Percentiles rank a stretch among this genome's conserved stretches.
phyloP scores from a whole-genome alignment of 495 filamentous ascomycete genomes.

The Margaritispora aquatica region DNA sequence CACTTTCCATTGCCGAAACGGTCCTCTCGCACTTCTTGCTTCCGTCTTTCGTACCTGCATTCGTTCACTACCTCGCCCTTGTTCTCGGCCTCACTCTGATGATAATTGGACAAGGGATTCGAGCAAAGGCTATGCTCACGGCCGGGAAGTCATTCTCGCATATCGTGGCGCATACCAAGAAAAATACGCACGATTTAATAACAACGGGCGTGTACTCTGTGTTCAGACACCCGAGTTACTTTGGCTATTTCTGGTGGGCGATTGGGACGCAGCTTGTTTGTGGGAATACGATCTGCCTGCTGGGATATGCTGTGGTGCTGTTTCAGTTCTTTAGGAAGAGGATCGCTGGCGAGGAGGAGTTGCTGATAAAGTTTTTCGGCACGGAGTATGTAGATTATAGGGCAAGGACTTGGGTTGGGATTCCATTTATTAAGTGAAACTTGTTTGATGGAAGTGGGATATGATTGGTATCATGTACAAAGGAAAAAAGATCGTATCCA shows the following conservation, averaged over 20 bases:
- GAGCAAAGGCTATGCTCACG: conserved; percentile 78
- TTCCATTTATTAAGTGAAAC: conserved; percentile 57
- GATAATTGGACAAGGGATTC: conserved; percentile 60
- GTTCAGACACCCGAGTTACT: conserved; percentile 85
- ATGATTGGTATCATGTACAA: not conserved
- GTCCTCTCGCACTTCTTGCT: conserved; percentile 56
- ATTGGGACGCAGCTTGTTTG: conserved; percentile 88
- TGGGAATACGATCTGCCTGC: conserved; percentile 74
- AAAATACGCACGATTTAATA: conserved; percentile 68
- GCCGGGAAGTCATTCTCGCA: conserved; percentile 93
- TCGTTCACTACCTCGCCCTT: conserved; percentile 29
- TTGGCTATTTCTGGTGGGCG: conserved; percentile 98
- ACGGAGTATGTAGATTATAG: conserved; percentile 73
- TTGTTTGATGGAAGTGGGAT: not conserved
- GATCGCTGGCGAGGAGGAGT: conserved; percentile 73
- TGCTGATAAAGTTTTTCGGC: conserved; percentile 76
- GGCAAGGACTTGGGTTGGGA: conserved; percentile 59
- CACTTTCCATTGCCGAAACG: conserved; percentile 64
- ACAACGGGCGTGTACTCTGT: conserved; percentile 58
- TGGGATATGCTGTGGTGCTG: conserved; percentile 66
- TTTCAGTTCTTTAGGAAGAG: conserved; percentile 77
- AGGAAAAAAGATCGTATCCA: not conserved
- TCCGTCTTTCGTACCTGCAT: conserved; percentile 34
- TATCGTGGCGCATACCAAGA: conserved; percentile 61
- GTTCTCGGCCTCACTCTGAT: conserved; percentile 58